phyloP scores from a whole-genome alignment of 129 eudicot species.

The Flaveria brownii region DNA sequence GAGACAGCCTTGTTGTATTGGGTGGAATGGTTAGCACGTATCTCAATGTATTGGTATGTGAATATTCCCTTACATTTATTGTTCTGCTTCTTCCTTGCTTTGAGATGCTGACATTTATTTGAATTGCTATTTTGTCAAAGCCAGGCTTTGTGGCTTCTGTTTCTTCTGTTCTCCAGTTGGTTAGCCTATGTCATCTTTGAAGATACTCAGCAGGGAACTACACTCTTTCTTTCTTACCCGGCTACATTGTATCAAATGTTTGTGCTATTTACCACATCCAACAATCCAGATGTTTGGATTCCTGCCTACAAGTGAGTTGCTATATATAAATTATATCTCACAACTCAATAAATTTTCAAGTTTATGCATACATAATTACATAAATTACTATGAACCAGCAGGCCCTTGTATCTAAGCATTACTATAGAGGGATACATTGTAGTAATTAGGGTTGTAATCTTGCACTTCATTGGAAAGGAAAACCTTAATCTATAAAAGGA shows the following conservation, averaged over 20 bases:
- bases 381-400: background rate
- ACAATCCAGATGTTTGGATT: constrained; percentile 98
- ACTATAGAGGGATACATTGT: background rate
- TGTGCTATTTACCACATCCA: constrained; percentile 87
- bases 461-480: background rate
- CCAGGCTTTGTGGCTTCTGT: constrained; percentile 78
- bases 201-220: constrained; percentile 81
- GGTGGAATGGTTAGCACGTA: constrained; percentile 86
- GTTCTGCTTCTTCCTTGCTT: constrained; percentile 16
- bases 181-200: constrained; percentile 95
- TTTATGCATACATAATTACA: background rate
- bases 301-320: constrained; percentile 93
- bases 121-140: constrained; percentile 8
- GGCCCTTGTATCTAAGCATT: background rate
- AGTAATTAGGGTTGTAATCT: background rate
- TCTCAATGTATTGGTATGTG: constrained; percentile 82
- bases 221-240: constrained; percentile 67
- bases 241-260: constrained; percentile 84
- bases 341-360: background rate
- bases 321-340: background rate
- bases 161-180: constrained; percentile 92
- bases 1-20: constrained; percentile 68
- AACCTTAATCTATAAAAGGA: background rate
- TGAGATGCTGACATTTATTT: constrained; percentile 11
- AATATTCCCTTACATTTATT: constrained; percentile 24